Base-by-base conservation (phyloP, 768 basidiomycete genomes). In the Daedaleopsis sinensis region DNA sequence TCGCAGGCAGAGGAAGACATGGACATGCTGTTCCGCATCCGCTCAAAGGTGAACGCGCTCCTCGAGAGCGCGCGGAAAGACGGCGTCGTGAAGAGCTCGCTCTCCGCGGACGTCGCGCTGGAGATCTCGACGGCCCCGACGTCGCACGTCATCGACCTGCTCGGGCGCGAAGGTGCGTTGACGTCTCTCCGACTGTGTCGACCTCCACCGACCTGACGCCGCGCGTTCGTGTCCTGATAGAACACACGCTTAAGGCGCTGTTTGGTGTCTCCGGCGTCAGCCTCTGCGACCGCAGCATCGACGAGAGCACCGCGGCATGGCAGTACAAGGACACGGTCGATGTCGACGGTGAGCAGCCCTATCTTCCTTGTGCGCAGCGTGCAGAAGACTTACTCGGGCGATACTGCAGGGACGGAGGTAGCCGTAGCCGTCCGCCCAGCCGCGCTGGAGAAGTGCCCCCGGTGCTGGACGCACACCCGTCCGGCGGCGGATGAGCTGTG, bases 391-490 rank as follows among this genome's bases (percentile, higher is more conserved):
- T 73, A 39, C 72, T 69, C 16, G n/a, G n/a, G n/a, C n/a, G n/a
- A 32, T 43, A 12, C 6, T 32, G 35, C 57, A 68, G 72, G 56
- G n/a, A 64, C 67, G 3, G 66, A 68, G 13, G 59, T 87, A 3
- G 75, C 73, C 0, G 74, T 93, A 55, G 80, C 82, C 15, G 77
- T 91, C n/a, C 78, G 80, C 18, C 89, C 91, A 16, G 84, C 93
- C 12, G 75, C 73, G 5, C 62, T 74, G 54, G 69, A 77, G 21
- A 96, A 96, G 72, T 98, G 96, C 71, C 92, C 94, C 23, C 84
- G 96, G 16, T 98, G 96, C 73, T 97, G 96, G 94, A 89, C 85
- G 7, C 89, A 82, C 70, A 87, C 86, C 2, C 80, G 88, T 15
- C 65, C 71, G 12, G 71, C 77, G 43, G 72, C 78, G 13, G 80